These are phyloP conservation scores for Coccomyxa sp. DNA, from an alignment of 139 green algal species.

Conservation along the genomic window DNA sequence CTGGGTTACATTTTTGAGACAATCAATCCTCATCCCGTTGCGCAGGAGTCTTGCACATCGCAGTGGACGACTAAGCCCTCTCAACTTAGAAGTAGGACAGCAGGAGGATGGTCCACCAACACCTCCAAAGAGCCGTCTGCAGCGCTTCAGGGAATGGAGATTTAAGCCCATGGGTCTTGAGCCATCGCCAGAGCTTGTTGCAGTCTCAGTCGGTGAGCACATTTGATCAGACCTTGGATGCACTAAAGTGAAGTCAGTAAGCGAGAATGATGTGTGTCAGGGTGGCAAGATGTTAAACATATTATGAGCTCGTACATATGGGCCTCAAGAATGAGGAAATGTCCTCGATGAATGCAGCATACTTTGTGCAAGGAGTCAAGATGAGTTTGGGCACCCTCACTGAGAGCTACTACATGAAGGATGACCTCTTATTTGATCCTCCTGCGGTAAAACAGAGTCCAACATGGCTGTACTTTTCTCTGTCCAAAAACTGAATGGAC, in stretches of 20 bases:
- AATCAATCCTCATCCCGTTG: too few relatives aligned
- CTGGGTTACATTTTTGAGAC: too few relatives aligned
- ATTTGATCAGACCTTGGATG: background rate
- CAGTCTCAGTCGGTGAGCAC: background rate
- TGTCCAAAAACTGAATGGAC: too few relatives aligned
- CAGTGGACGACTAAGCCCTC: too few relatives aligned
- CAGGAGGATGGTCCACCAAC: too few relatives aligned
- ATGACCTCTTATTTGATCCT: background rate
- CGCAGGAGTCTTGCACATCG: too few relatives aligned
- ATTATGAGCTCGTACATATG: background rate
- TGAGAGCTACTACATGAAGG: conserved; percentile 6
- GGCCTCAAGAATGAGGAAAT: background rate
- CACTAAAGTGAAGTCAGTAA: background rate
- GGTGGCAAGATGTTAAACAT: background rate
- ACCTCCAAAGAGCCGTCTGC: background rate
- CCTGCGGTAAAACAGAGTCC: background rate
- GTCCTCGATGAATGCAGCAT: background rate
- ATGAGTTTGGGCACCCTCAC: background rate
- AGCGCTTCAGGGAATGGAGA: background rate
- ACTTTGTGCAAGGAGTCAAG: conserved; percentile 8
- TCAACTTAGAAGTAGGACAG: too few relatives aligned
- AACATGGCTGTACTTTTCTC: background rate
- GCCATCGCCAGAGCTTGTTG: background rate
- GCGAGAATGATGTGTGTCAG: background rate
- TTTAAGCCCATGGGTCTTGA: background rate